Evolutionary conservation across 305 asterid genomes (phyloP).

Genomic region (Salvia sclarea): DNA sequence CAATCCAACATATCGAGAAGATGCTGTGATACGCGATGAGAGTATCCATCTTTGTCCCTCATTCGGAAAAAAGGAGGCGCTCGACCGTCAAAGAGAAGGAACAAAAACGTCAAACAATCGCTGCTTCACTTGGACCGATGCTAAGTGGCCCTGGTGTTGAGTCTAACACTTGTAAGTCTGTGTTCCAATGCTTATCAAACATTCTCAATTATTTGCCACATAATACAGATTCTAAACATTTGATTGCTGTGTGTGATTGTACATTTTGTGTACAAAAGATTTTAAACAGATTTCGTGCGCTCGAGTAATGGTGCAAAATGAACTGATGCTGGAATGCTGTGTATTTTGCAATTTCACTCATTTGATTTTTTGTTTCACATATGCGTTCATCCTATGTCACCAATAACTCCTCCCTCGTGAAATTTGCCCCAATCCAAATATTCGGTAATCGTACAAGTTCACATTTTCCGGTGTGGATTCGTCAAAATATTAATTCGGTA

Average conservation of each 20-base stretch:
- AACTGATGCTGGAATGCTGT: neutral
- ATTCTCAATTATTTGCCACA: neutral
- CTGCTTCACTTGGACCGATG: conserved; percentile 74
- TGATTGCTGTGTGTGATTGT: neutral
- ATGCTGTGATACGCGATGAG: conserved; percentile 55
- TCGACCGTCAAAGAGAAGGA: conserved; percentile 33
- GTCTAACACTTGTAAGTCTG: conserved; percentile 18
- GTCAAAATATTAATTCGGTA: neutral
- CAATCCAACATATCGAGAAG: conserved; percentile 59
- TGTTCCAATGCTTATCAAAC: neutral
- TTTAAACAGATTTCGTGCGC: neutral
- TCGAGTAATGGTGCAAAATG: neutral
- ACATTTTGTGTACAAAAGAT: neutral
- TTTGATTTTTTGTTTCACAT: no score
- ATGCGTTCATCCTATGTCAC: neutral
- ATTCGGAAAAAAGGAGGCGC: conserved; percentile 26
- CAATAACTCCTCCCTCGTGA: neutral
- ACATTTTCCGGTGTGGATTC: neutral
- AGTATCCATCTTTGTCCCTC: conserved; percentile 46
- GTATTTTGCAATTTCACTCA: neutral
- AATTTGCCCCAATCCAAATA: neutral
- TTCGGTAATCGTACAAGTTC: neutral
- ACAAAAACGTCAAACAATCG: conserved; percentile 37
- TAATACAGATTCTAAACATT: neutral
- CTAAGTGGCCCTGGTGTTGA: conserved; percentile 95